Evolutionary conservation across 257 asterid genomes (phyloP).

Genomic region (Solanum pinnatisectum): DNA sequence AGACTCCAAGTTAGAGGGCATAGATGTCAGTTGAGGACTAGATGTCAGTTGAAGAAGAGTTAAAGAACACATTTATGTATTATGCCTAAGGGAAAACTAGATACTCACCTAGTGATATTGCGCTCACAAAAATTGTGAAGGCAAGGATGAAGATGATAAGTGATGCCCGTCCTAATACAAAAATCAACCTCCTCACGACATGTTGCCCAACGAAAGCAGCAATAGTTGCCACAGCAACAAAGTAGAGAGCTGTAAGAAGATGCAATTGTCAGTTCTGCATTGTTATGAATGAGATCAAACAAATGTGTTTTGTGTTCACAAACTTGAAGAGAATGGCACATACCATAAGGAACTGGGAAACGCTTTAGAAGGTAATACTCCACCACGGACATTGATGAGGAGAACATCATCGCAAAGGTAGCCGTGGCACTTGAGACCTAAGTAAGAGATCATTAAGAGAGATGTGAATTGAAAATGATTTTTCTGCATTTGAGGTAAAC

Average conservation of each 20-base stretch:
- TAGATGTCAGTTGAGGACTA: too few species aligned
- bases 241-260: constrained; percentile 57
- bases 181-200: constrained; percentile 58
- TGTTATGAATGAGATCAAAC: neutral
- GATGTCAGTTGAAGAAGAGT: too few species aligned
- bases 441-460: neutral
- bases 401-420: constrained; percentile 96
- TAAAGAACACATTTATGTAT: too few species aligned
- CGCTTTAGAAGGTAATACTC: constrained; percentile 88
- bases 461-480: neutral
- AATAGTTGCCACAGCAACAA: constrained; percentile 56
- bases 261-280: neutral
- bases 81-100: neutral
- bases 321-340: constrained; percentile 4
- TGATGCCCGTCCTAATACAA: constrained; percentile 76
- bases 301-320: neutral
- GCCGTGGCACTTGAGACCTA: constrained; percentile 99
- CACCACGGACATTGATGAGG: constrained; percentile 95
- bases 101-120: constrained; percentile 73
- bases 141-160: constrained; percentile 83
- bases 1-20: too few species aligned
- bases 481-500: neutral
- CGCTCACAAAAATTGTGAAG: constrained; percentile 85
- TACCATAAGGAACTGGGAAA: constrained; percentile 92
- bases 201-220: constrained; percentile 96